Evolutionary conservation across 805 yeast genomes (phyloP).

Genomic region (Clavispora carvajalis): DNA sequence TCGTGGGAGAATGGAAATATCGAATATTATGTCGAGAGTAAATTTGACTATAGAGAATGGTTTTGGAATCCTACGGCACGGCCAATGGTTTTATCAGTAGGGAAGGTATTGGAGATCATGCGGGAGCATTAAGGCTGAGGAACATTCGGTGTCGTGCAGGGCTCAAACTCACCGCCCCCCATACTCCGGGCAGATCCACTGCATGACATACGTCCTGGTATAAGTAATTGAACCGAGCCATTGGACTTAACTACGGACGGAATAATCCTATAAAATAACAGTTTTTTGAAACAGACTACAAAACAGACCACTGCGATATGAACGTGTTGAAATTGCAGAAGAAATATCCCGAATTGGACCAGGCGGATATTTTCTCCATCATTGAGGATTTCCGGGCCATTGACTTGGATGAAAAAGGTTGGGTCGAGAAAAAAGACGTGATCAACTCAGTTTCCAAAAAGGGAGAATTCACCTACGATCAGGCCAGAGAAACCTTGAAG

Average conservation of each 20-base stretch:
- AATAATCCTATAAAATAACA: too few species aligned
- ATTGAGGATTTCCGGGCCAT: constrained; percentile 82
- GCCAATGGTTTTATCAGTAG: too few species aligned
- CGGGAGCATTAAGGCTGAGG: background rate
- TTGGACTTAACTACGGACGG: background rate
- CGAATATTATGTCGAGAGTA: too few species aligned
- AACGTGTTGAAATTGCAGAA: constrained; percentile 48
- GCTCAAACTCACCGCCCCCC: constrained; percentile 11
- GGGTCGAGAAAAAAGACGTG: constrained; percentile 87
- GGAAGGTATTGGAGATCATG: too few species aligned
- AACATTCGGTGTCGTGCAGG: constrained; percentile 5
- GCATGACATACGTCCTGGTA: background rate
- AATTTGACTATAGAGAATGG: too few species aligned
- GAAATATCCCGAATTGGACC: constrained; percentile 80
- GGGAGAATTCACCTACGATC: constrained; percentile 84
- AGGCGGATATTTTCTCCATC: constrained; percentile 78
- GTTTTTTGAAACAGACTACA: background rate
- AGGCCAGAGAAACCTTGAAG: constrained; percentile 89
- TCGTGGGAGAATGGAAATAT: too few species aligned
- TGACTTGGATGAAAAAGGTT: constrained; percentile 89
- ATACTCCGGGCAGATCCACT: background rate
- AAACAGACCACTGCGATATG: constrained; percentile 17
- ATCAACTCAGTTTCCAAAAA: constrained; percentile 74
- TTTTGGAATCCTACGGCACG: too few species aligned
- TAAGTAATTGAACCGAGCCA: background rate